phyloP scores from a whole-genome alignment of 139 green algal genomes.

The Chlamydomonas urium region DNA sequence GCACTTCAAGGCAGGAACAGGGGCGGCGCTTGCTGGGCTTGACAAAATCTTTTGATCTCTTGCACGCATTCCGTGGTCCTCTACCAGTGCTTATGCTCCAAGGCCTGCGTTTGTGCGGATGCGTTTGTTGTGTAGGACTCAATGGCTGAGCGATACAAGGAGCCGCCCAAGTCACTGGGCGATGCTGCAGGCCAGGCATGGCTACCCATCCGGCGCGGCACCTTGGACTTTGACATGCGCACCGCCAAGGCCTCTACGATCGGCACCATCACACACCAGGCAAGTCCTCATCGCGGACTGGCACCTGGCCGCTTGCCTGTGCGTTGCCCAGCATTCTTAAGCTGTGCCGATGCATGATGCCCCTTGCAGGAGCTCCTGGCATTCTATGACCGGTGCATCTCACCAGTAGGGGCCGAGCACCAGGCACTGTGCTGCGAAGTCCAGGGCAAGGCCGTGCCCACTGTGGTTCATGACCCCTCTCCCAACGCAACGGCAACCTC shows the following conservation, averaged over 20 bases:
- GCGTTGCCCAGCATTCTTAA: neutral
- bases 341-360: neutral
- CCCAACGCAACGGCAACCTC: no score
- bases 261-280: neutral
- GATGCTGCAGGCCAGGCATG: constrained; percentile 32
- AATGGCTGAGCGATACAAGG: constrained; percentile 22
- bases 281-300: no score
- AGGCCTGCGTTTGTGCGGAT: no score
- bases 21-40: neutral
- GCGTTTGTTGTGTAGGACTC: constrained; percentile 18
- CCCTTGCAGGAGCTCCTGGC: neutral
- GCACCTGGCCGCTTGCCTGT: neutral
- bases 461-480: no score
- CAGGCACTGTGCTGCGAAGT: neutral
- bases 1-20: neutral
- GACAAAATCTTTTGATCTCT: neutral
- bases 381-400: neutral
- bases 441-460: no score
- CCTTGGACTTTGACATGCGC: constrained; percentile 15
- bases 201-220: constrained; percentile 24
- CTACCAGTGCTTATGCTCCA: no score
- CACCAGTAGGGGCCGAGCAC: neutral
- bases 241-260: constrained; percentile 20
- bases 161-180: constrained; percentile 34
- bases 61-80: neutral